Evolutionary conservation across 2,329 filamentous ascomycete genomes (phyloP).

Genomic region (Lachnum nothofagi): DNA sequence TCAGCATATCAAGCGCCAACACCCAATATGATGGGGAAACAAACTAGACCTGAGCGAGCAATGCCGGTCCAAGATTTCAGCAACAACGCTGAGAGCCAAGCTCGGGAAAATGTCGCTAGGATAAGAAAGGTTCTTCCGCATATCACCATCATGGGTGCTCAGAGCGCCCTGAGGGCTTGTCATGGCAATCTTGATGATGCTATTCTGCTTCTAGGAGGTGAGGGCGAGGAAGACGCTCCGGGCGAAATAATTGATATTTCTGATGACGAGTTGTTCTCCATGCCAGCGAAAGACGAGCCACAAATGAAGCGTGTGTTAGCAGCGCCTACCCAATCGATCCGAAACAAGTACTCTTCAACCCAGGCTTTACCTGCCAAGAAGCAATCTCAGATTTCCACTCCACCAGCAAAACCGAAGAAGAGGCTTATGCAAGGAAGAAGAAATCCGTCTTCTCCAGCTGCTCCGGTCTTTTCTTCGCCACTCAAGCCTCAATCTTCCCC

Average conservation of each 20-base stretch:
- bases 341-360: conserved; percentile 52
- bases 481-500: conserved; percentile 19
- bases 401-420: conserved; percentile 30
- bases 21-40: neutral
- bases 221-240: conserved; percentile 35
- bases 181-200: conserved; percentile 53
- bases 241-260: conserved; percentile 28
- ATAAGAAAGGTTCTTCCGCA: conserved; percentile 46
- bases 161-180: conserved; percentile 45
- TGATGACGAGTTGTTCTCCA: conserved; percentile 33
- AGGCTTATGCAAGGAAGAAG: conserved; percentile 32
- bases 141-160: conserved; percentile 40
- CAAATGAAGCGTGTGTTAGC: conserved; percentile 52
- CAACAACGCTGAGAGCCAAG: conserved; percentile 45
- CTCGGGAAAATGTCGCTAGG: conserved; percentile 47
- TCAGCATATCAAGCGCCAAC: conserved; percentile 18
- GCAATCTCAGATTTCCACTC: conserved; percentile 13
- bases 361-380: conserved; percentile 34
- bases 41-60: conserved; percentile 42
- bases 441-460: conserved; percentile 25
- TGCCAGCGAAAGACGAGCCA: conserved; percentile 37
- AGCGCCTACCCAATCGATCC: conserved; percentile 49
- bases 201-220: conserved; percentile 41
- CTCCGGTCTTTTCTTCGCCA: conserved; percentile 19
- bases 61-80: conserved; percentile 40